phyloP scores from a whole-genome alignment of 2,329 filamentous ascomycete species.

The Coniochaeta sp. region DNA sequence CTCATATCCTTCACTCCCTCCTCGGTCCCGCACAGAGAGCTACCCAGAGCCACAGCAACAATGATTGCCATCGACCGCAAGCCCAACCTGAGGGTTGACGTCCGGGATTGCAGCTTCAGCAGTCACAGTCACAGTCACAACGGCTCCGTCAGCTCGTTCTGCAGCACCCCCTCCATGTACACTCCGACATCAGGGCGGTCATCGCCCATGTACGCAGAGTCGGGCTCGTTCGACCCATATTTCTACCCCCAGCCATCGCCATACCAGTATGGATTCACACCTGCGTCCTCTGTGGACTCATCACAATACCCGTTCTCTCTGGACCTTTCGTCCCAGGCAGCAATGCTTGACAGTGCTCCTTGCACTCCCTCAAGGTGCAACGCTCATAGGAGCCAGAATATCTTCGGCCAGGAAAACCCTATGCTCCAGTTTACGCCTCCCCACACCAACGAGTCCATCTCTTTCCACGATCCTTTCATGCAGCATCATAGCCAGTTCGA shows the following conservation, averaged over 20 bases:
- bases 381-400: slow-evolving; percentile 5
- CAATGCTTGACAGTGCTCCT: slow-evolving; percentile 6
- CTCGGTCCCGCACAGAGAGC: background rate
- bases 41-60: background rate
- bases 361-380: slow-evolving; percentile 10
- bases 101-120: slow-evolving; percentile 1
- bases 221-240: slow-evolving; percentile 17
- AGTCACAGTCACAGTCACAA: no score
- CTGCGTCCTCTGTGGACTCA: slow-evolving; percentile 21
- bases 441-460: slow-evolving; percentile 10
- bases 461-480: slow-evolving; percentile 8
- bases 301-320: slow-evolving; percentile 13
- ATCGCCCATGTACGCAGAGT: slow-evolving; percentile 16
- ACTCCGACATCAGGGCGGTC: slow-evolving; percentile 20
- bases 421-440: slow-evolving; percentile 9
- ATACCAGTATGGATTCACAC: slow-evolving; percentile 21
- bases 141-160: slow-evolving; percentile 20
- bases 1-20: background rate
- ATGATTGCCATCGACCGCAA: slow-evolving; percentile 1
- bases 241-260: slow-evolving; percentile 17
- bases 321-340: background rate
- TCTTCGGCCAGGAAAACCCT: slow-evolving; percentile 3
- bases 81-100: background rate
- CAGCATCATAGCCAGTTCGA: background rate
- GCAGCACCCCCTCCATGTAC: slow-evolving; percentile 6